Conservation (phyloP, 305 asterid genomes). For the Plantago coronopus region DNA sequence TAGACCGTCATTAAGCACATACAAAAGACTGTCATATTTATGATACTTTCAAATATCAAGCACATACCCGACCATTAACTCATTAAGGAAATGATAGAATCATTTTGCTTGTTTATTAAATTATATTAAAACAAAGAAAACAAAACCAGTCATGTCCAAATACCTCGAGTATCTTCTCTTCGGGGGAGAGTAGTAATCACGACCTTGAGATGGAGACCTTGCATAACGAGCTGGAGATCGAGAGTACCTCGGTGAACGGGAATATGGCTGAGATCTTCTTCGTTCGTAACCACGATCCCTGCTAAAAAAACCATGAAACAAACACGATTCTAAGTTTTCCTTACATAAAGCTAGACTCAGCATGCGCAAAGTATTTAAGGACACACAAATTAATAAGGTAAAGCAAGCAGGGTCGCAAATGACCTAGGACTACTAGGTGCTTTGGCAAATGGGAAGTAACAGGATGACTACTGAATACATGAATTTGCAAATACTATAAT, state of each 20-base stretch:
- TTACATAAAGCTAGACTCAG: background rate
- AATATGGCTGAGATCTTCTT: slow-evolving; percentile 77
- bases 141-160: background rate
- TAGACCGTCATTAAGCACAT: no score
- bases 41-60: no score
- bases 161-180: slow-evolving; percentile 82
- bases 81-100: no score
- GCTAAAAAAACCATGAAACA: background rate
- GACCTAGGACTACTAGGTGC: background rate
- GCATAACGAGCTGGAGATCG: slow-evolving; percentile 71
- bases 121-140: background rate
- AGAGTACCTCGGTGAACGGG: slow-evolving; percentile 69
- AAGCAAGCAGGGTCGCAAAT: background rate
- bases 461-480: no score
- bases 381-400: background rate
- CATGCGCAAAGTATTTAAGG: background rate
- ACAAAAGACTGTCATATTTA: no score
- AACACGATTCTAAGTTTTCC: background rate
- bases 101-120: no score
- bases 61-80: no score
- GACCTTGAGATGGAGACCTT: slow-evolving; percentile 55
- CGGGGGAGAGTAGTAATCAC: slow-evolving; percentile 65
- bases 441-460: no score
- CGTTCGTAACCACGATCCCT: slow-evolving; percentile 70
- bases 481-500: no score